Percentiles rank a stretch among this genome's conserved stretches.
These are phyloP conservation scores for Coleophoma eucalyptorum DNA, from an alignment of 2,329 filamentous ascomycete species.

Conservation along the genomic window DNA sequence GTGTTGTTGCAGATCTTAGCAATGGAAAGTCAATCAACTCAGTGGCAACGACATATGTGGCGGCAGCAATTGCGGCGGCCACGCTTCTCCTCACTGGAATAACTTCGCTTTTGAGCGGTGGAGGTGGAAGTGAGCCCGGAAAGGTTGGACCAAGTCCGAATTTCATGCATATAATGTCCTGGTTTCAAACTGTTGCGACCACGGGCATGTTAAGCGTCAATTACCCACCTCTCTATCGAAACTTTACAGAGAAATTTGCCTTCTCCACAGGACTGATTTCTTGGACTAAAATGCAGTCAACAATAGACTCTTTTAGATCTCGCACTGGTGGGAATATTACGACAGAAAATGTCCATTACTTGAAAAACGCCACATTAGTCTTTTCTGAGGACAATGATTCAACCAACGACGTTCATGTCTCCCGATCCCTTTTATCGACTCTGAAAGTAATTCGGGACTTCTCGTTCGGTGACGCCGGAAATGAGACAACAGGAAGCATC, in stretches of 20 bases:
- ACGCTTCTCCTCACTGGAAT: slow-evolving; percentile 72
- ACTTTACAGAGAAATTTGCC: slow-evolving; percentile 84
- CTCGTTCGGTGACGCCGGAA: slow-evolving; percentile 43
- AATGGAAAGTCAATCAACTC: slow-evolving; percentile 80
- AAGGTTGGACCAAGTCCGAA: slow-evolving; percentile 68
- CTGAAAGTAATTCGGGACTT: slow-evolving; percentile 50
- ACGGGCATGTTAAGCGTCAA: slow-evolving; percentile 90
- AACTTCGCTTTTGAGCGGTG: slow-evolving; percentile 58
- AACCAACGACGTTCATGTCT: not conserved
- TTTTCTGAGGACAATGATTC: slow-evolving; percentile 46
- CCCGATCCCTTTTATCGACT: slow-evolving; percentile 40
- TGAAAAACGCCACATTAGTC: slow-evolving; percentile 71
- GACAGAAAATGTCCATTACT: slow-evolving; percentile 63
- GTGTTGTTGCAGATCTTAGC: slow-evolving; percentile 71
- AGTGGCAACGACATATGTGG: slow-evolving; percentile 72
- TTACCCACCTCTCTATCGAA: slow-evolving; percentile 80
- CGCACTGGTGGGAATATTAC: slow-evolving; percentile 82
- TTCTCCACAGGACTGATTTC: slow-evolving; percentile 82
- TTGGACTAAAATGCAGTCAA: slow-evolving; percentile 69
- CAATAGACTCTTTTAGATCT: slow-evolving; percentile 77
- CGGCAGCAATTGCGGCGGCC: slow-evolving; percentile 76
- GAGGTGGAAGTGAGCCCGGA: slow-evolving; percentile 48
- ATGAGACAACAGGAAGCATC: slow-evolving; percentile 40
- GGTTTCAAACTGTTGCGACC: slow-evolving; percentile 88
- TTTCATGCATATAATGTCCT: slow-evolving; percentile 77